Conservation (phyloP, 495 filamentous ascomycete species). For the Penicillium daleae region DNA sequence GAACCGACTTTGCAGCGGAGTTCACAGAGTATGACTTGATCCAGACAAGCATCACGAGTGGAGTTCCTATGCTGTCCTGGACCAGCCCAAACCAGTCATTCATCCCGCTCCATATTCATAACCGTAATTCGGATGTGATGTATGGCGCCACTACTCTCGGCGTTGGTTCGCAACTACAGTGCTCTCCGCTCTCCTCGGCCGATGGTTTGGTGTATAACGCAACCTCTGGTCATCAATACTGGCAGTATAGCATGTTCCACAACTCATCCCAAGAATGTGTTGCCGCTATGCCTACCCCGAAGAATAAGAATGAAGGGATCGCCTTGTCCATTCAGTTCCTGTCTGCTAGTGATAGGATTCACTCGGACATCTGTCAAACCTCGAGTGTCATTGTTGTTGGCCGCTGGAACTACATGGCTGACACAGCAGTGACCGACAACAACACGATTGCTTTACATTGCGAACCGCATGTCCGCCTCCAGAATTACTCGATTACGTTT, state of each 20-base stretch:
- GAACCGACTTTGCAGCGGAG: slow-evolving; percentile 42
- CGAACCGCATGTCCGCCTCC: slow-evolving; percentile 34
- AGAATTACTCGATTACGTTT: slow-evolving; percentile 36
- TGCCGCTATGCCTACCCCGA: slow-evolving; percentile 33
- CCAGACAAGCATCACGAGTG: slow-evolving; percentile 46
- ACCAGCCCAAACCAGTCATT: slow-evolving; percentile 43
- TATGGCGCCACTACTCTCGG: slow-evolving; percentile 41
- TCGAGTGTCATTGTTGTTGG: slow-evolving; percentile 44
- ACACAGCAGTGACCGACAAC: slow-evolving; percentile 27
- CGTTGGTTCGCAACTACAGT: slow-evolving; percentile 38
- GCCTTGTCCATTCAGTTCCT: slow-evolving; percentile 45
- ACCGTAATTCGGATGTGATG: slow-evolving; percentile 29
- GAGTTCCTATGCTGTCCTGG: slow-evolving; percentile 43
- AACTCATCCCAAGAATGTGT: slow-evolving; percentile 33
- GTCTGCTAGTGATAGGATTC: slow-evolving; percentile 29
- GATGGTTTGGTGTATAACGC: slow-evolving; percentile 22
- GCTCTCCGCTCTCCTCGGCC: slow-evolving; percentile 25
- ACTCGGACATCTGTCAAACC: slow-evolving; percentile 39
- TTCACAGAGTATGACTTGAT: slow-evolving; percentile 49
- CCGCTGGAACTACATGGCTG: slow-evolving; percentile 43
- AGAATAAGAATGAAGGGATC: slow-evolving; percentile 31
- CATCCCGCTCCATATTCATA: slow-evolving; percentile 33
- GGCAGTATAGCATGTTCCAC: slow-evolving; percentile 36
- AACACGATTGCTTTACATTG: slow-evolving; percentile 47
- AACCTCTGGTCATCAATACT: slow-evolving; percentile 25